Evolutionary conservation across 140 eudicot species (phyloP).

Genomic region (Anethum foeniculum): DNA sequence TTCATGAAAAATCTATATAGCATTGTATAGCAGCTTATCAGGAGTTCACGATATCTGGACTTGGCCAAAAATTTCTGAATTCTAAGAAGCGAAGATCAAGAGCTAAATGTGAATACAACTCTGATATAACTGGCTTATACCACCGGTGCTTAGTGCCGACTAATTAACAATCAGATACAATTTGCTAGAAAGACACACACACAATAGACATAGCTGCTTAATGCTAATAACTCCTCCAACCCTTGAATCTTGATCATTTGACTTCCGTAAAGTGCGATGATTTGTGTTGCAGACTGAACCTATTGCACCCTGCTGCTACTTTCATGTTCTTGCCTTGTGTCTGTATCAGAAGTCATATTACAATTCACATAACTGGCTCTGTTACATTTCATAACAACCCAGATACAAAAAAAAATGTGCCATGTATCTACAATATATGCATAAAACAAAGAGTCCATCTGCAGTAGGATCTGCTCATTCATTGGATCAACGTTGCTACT

Average conservation of each 20-base stretch:
- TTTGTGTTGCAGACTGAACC: neutral
- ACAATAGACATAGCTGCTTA: too few species aligned
- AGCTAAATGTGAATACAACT: neutral
- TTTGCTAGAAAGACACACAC: too few species aligned
- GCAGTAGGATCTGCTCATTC: conserved; percentile 9
- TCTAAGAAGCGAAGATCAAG: too few species aligned
- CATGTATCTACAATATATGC: neutral
- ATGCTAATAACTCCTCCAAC: neutral
- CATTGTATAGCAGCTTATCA: too few species aligned
- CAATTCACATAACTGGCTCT: neutral
- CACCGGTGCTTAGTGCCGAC: neutral
- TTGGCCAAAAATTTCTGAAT: too few species aligned
- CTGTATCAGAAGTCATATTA: neutral
- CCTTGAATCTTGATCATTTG: neutral
- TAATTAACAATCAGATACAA: neutral
- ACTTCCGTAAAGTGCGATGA: too few species aligned
- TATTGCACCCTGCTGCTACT: neutral
- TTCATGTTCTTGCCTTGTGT: neutral
- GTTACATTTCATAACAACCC: neutral
- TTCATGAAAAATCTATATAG: too few species aligned
- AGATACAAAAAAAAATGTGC: neutral
- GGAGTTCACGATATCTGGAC: too few species aligned
- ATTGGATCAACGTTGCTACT: conserved; percentile 16
- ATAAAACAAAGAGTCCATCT: neutral
- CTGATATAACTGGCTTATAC: neutral